phyloP scores from a whole-genome alignment of 176 grass and related monocot genomes.

The Bolboschoenus planiculmis region DNA sequence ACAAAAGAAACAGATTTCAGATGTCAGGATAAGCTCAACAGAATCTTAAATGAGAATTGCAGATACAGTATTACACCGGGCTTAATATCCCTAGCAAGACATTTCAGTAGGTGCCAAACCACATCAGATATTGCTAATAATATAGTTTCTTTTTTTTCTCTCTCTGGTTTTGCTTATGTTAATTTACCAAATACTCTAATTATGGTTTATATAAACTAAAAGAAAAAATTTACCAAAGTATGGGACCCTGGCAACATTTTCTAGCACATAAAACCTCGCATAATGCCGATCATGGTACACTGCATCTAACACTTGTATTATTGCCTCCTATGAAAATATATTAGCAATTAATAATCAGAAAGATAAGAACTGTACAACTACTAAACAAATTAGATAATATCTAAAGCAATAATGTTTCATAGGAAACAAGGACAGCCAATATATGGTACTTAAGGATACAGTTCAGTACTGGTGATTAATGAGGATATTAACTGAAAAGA shows the following conservation, averaged over 20 bases:
- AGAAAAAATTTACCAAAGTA: slow-evolving; percentile 69
- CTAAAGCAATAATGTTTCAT: background rate
- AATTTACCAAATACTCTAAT: background rate
- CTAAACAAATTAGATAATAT: background rate
- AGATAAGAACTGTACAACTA: background rate
- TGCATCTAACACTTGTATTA: slow-evolving; percentile 46
- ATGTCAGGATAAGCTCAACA: background rate
- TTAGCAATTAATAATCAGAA: background rate
- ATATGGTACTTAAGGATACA: background rate
- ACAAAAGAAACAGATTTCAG: slow-evolving; percentile 12
- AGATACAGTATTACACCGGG: background rate
- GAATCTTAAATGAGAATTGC: background rate
- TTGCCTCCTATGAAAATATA: slow-evolving; percentile 47
- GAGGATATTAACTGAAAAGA: background rate
- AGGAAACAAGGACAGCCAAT: background rate
- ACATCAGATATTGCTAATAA: background rate
- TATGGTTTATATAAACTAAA: slow-evolving; percentile 8
- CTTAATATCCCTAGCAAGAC: background rate
- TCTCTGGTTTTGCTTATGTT: background rate
- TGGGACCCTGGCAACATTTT: slow-evolving; percentile 84
- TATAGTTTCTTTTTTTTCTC: background rate
- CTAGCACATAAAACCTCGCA: slow-evolving; percentile 86
- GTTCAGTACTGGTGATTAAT: background rate
- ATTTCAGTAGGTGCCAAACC: background rate
- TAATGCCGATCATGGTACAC: slow-evolving; percentile 69